Evolutionary conservation across 1,139 yeast species (phyloP).

Genomic region (Lodderomyces oxycetoniae): DNA sequence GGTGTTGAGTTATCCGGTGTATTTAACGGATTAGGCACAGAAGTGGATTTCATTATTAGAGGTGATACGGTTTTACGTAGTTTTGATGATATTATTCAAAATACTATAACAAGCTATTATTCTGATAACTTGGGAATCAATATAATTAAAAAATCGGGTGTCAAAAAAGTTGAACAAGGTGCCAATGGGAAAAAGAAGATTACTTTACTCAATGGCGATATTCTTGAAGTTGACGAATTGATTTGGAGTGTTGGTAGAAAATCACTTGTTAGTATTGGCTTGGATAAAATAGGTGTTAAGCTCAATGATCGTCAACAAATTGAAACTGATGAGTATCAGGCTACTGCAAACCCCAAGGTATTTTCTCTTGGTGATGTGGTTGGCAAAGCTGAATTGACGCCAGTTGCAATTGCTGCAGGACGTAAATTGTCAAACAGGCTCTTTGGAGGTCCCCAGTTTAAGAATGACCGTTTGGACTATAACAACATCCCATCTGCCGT

Average conservation of each 20-base stretch:
- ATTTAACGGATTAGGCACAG: constrained; percentile 82
- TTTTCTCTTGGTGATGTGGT: constrained; percentile 91
- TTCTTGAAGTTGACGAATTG: constrained; percentile 69
- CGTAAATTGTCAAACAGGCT: constrained; percentile 86
- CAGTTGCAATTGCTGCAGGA: constrained; percentile 98
- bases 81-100: constrained; percentile 79
- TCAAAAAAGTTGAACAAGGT: constrained; percentile 56
- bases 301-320: constrained; percentile 55
- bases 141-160: constrained; percentile 64
- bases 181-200: constrained; percentile 61
- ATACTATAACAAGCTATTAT: constrained; percentile 74
- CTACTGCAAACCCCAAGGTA: constrained; percentile 65
- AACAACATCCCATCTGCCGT: constrained; percentile 83
- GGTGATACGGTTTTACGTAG: constrained; percentile 85
- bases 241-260: constrained; percentile 95
- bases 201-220: constrained; percentile 47
- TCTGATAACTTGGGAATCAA: constrained; percentile 70
- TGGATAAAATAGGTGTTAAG: constrained; percentile 71
- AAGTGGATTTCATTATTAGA: constrained; percentile 82
- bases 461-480: constrained; percentile 73
- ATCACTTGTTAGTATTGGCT: constrained; percentile 67
- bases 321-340: constrained; percentile 81
- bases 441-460: constrained; percentile 73
- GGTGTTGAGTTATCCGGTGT: constrained; percentile 95
- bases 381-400: constrained; percentile 89